Conservation (phyloP, 371 early-diverging fungal genomes). For the Mortierella polycephala region DNA sequence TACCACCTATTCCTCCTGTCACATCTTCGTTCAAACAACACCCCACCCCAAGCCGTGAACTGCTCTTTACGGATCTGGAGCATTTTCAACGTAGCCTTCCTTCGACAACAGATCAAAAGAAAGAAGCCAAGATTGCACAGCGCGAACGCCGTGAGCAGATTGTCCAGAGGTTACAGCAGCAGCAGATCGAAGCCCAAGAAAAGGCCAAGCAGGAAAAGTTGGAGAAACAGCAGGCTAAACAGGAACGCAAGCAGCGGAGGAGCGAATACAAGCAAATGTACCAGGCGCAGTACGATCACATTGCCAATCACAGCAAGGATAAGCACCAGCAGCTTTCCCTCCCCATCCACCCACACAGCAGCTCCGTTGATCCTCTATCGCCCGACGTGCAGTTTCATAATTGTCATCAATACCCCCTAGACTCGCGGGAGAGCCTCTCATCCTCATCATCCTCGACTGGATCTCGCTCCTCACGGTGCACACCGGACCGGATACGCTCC, state of each 20-base stretch:
- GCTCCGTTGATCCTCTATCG: neutral
- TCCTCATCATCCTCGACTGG: slow-evolving; percentile 17
- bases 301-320: neutral
- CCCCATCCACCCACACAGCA: slow-evolving; percentile 18
- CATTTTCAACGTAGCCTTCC: slow-evolving; percentile 18
- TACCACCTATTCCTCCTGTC: neutral
- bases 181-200: slow-evolving; percentile 47
- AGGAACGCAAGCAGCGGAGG: slow-evolving; percentile 34
- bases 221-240: slow-evolving; percentile 35
- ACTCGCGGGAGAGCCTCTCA: slow-evolving; percentile 4
- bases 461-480: slow-evolving; percentile 13
- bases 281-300: slow-evolving; percentile 14
- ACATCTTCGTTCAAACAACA: slow-evolving; percentile 1
- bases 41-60: slow-evolving; percentile 12
- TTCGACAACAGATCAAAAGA: slow-evolving; percentile 10
- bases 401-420: slow-evolving; percentile 11
- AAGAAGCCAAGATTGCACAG: slow-evolving; percentile 25
- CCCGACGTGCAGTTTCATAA: slow-evolving; percentile 1
- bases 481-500: slow-evolving; percentile 24
- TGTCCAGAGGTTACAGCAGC: slow-evolving; percentile 29
- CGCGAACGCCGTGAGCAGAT: slow-evolving; percentile 48
- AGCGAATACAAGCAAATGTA: slow-evolving; percentile 26
- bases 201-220: slow-evolving; percentile 35
- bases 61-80: slow-evolving; percentile 18
- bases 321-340: slow-evolving; percentile 19